phyloP scores from a whole-genome alignment of 768 basidiomycete genomes.

The Auricularia sp. region DNA sequence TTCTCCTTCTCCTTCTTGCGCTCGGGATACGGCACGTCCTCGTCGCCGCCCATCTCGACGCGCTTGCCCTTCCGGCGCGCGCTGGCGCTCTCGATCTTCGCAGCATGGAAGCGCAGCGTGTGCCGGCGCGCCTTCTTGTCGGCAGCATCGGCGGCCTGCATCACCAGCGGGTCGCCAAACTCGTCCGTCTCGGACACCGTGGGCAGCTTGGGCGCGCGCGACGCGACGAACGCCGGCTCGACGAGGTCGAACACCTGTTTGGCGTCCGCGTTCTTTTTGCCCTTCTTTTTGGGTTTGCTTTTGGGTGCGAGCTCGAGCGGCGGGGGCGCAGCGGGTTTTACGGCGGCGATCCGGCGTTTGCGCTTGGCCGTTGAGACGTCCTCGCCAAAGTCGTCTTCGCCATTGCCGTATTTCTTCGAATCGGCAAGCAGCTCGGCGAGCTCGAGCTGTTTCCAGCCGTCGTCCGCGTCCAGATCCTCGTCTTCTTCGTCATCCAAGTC shows the following conservation, averaged over 20 bases:
- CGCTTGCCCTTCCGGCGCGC: slow-evolving; percentile 67
- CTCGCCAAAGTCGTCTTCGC: slow-evolving; percentile 3
- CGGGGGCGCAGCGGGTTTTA: not conserved
- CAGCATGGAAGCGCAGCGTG: slow-evolving; percentile 85
- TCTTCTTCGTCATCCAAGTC: slow-evolving; percentile 38
- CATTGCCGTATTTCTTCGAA: slow-evolving; percentile 20
- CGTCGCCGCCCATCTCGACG: slow-evolving; percentile 72
- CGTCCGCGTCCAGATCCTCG: slow-evolving; percentile 31
- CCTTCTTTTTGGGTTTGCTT: slow-evolving; percentile 9
- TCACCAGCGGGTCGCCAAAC: slow-evolving; percentile 65
- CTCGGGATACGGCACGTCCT: slow-evolving; percentile 86
- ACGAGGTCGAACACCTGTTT: slow-evolving; percentile 55
- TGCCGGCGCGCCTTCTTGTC: slow-evolving; percentile 80
- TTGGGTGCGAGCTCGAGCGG: not conserved
- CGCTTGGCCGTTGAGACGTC: slow-evolving; percentile 4
- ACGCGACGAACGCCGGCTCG: slow-evolving; percentile 59
- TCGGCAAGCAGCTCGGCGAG: slow-evolving; percentile 49
- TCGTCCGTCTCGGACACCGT: slow-evolving; percentile 24
- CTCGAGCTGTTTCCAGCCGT: slow-evolving; percentile 22
- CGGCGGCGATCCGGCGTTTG: slow-evolving; percentile 29
- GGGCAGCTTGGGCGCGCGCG: slow-evolving; percentile 1
- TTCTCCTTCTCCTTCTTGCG: slow-evolving; percentile 53
- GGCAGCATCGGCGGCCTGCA: slow-evolving; percentile 63
- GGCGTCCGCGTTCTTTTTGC: slow-evolving; percentile 10
- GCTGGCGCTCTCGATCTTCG: slow-evolving; percentile 76